A percentile compares a stretch with the other conserved stretches of the same genome.
These are phyloP conservation scores for Peronosclerospora sorghi DNA, from an alignment of 352 stramenopile genomes.

Conservation along the genomic window DNA sequence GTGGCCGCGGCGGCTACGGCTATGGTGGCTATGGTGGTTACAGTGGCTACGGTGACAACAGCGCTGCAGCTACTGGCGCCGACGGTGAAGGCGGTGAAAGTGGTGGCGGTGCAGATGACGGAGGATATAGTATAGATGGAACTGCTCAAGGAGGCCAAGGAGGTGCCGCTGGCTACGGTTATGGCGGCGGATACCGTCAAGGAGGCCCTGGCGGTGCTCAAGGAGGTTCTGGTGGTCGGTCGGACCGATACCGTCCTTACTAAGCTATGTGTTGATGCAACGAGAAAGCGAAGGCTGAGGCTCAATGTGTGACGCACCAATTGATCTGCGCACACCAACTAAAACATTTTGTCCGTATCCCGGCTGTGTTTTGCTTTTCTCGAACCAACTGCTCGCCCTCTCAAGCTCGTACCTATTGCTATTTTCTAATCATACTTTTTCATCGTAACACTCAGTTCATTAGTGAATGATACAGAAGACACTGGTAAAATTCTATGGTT, in stretches of 20 bases:
- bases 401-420: too few species aligned
- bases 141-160: constrained; percentile 11
- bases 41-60: constrained; percentile 28
- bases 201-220: constrained; percentile 30
- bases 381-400: too few species aligned
- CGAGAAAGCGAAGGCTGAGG: constrained; percentile 12
- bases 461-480: too few species aligned
- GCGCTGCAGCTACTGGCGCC: constrained; percentile 16
- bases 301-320: constrained; percentile 5
- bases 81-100: constrained; percentile 19
- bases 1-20: constrained; percentile 25
- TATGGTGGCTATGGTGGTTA: constrained; percentile 39
- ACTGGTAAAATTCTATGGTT: too few species aligned
- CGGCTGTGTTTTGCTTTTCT: too few species aligned
- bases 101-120: constrained; percentile 22
- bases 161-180: constrained; percentile 21
- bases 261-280: constrained; percentile 21
- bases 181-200: constrained; percentile 44
- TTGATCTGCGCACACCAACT: constrained; percentile 1
- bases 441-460: too few species aligned
- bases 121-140: constrained; percentile 24
- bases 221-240: constrained; percentile 49
- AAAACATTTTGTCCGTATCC: too few species aligned
- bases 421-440: too few species aligned
- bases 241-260: constrained; percentile 79